Conservation (phyloP, 208 protist species). For the Crithidia thermophila region DNA sequence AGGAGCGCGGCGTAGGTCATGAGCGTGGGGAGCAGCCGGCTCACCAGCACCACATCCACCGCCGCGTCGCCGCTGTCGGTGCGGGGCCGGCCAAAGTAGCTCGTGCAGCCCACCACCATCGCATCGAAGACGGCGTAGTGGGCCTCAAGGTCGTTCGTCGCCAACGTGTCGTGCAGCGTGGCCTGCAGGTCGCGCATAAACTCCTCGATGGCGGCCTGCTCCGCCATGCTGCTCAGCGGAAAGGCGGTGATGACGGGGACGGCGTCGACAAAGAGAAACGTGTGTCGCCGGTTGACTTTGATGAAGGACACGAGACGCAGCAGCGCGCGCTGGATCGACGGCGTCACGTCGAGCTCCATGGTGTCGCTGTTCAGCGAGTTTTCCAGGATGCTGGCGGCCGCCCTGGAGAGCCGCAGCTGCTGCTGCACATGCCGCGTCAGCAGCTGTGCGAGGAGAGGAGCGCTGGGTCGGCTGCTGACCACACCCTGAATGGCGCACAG, state of each 20-base stretch:
- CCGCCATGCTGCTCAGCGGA: not conserved
- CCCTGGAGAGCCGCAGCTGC: constrained; percentile 22
- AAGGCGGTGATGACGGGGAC: constrained; percentile 24
- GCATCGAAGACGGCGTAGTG: constrained; percentile 13
- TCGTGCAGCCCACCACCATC: constrained; percentile 23
- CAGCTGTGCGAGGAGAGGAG: constrained; percentile 29
- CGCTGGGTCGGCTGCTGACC: constrained; percentile 19
- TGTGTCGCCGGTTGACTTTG: constrained; percentile 24
- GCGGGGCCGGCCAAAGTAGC: constrained; percentile 23
- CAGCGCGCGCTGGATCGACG: constrained; percentile 23
- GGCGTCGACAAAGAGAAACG: constrained; percentile 19
- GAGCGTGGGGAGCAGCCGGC: constrained; percentile 39
- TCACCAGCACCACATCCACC: constrained; percentile 13
- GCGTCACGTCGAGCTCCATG: constrained; percentile 16
- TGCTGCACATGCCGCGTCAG: constrained; percentile 30
- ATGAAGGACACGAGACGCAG: constrained; percentile 33
- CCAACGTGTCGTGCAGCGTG: constrained; percentile 18
- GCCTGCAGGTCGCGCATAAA: constrained; percentile 19
- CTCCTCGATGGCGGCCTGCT: constrained; percentile 11
- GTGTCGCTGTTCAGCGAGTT: not conserved
- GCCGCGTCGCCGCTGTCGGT: constrained; percentile 4
- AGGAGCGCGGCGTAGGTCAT: constrained; percentile 34
- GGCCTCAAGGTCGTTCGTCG: not conserved
- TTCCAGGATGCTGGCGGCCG: constrained; percentile 25
- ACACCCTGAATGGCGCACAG: constrained; percentile 34